phyloP scores from a whole-genome alignment of 2,329 filamentous ascomycete genomes.

The Paraphoma sp. region DNA sequence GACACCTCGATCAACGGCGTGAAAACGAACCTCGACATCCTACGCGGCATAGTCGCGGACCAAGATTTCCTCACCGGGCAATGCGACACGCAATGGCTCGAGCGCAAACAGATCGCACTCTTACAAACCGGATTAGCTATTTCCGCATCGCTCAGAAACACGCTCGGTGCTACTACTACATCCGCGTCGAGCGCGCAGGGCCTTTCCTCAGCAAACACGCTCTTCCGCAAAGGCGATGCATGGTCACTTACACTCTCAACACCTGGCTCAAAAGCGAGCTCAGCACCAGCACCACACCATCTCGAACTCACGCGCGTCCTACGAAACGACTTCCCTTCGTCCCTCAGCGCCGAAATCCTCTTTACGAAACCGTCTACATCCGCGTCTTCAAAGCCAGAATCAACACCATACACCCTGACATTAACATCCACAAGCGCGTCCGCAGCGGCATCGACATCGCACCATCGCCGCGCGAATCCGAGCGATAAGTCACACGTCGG shows the following conservation, averaged over 20 bases:
- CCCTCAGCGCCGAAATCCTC: constrained; percentile 61
- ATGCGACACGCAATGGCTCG: constrained; percentile 66
- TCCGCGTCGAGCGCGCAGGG: constrained; percentile 6
- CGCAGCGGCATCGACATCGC: constrained; percentile 47
- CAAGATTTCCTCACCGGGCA: constrained; percentile 56
- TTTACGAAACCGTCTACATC: constrained; percentile 57
- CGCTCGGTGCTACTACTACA: neutral
- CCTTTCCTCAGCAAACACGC: constrained; percentile 41
- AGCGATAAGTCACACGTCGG: constrained; percentile 60
- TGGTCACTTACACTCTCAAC: constrained; percentile 61
- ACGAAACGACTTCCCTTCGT: constrained; percentile 66
- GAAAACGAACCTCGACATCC: constrained; percentile 63
- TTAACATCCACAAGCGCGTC: constrained; percentile 53
- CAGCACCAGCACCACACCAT: constrained; percentile 52
- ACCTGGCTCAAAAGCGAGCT: constrained; percentile 2
- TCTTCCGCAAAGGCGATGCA: constrained; percentile 66
- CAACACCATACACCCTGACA: constrained; percentile 54
- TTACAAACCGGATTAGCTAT: constrained; percentile 37
- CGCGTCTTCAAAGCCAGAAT: constrained; percentile 39
- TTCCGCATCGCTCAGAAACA: neutral
- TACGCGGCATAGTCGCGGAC: constrained; percentile 61
- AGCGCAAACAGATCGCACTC: constrained; percentile 54
- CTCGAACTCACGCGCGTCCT: constrained; percentile 61
- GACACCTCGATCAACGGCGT: constrained; percentile 64
- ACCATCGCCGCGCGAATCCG: constrained; percentile 58